Conservation (phyloP, 257 asterid species). For the Solanum stenotomum region DNA sequence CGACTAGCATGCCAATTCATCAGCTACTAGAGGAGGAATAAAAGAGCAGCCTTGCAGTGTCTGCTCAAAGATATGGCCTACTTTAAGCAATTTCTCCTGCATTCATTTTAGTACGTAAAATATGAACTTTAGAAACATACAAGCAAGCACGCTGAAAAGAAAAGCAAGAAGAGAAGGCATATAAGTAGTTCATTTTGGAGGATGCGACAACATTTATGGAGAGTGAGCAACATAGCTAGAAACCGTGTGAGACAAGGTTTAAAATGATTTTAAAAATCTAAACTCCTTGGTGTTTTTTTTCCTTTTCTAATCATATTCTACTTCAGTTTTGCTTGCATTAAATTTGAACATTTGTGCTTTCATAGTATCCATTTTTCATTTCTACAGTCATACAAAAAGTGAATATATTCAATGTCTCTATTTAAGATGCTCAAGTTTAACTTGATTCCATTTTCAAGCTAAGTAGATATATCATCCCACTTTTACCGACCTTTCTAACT, state of each 20-base stretch:
- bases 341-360: neutral
- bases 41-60: slow-evolving; percentile 59
- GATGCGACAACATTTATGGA: neutral
- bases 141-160: neutral
- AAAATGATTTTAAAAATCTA: neutral
- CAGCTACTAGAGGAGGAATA: slow-evolving; percentile 64
- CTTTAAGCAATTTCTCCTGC: slow-evolving; percentile 76
- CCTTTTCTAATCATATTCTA: neutral
- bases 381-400: neutral
- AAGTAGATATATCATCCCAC: neutral
- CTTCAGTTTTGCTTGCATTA: neutral
- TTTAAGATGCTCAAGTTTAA: neutral
- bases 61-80: slow-evolving; percentile 93
- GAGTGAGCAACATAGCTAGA: neutral
- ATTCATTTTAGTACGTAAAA: neutral
- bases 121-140: neutral
- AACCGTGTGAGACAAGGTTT: neutral
- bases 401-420: neutral
- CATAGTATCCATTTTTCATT: neutral
- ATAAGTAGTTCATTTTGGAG: neutral
- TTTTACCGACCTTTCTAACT: neutral
- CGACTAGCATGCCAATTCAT: slow-evolving; percentile 23
- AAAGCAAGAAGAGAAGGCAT: neutral
- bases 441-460: neutral
- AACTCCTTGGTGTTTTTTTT: neutral